Evolutionary conservation across 2,329 filamentous ascomycete species (phyloP).

Genomic region (Scytalidium lignicola): DNA sequence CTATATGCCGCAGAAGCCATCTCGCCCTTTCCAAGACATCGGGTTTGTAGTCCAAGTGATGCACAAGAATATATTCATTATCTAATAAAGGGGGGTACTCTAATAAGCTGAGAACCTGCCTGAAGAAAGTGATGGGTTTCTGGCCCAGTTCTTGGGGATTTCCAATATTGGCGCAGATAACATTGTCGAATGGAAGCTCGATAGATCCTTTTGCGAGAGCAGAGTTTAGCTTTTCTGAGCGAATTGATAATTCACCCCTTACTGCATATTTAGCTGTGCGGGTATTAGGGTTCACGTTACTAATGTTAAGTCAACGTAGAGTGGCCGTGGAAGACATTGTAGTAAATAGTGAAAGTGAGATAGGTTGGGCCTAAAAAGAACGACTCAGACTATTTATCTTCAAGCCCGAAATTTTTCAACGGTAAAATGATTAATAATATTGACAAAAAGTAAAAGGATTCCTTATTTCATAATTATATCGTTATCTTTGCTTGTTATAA

Average conservation of each 20-base stretch:
- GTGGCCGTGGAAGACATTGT: no score
- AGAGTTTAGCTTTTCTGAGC: constrained; percentile 81
- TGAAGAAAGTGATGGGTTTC: constrained; percentile 97
- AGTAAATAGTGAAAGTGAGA: no score
- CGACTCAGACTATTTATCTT: no score
- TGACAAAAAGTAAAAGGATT: no score
- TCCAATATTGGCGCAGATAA: constrained; percentile 95
- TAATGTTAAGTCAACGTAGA: constrained; percentile 55
- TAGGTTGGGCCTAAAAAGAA: no score
- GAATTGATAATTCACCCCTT: constrained; percentile 84
- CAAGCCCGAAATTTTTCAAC: no score
- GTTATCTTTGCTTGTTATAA: no score
- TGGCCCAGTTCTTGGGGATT: constrained; percentile 97
- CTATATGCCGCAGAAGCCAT: constrained; percentile 71
- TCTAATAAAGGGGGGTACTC: constrained; percentile 83
- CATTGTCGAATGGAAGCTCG: constrained; percentile 70
- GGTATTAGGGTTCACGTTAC: constrained; percentile 88
- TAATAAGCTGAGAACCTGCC: constrained; percentile 82
- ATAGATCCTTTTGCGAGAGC: constrained; percentile 51
- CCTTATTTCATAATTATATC: no score
- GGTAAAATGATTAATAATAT: no score
- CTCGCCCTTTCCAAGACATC: constrained; percentile 80
- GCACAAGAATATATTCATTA: constrained; percentile 69
- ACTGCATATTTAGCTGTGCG: constrained; percentile 88
- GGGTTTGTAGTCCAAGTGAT: constrained; percentile 72